phyloP scores from a whole-genome alignment of 2,329 filamentous ascomycete species.

The Colletotrichum orchidophilum region DNA sequence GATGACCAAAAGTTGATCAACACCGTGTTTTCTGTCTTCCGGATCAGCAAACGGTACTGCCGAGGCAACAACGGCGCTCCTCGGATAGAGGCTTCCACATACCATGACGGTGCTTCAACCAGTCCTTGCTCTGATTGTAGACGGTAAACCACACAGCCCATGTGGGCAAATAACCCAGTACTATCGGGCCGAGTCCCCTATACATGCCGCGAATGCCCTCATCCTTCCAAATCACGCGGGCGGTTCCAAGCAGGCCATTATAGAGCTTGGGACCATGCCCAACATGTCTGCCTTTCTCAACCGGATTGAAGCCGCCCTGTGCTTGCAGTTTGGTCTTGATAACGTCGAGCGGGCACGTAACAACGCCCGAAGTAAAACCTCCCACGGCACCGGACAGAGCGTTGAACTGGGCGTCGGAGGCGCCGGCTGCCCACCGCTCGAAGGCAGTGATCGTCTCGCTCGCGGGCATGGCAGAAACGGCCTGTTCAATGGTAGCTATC shows the following conservation, averaged over 20 bases:
- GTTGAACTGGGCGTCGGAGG: constrained; percentile 75
- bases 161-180: constrained; percentile 94
- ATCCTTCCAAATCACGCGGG: constrained; percentile 83
- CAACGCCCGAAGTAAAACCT: constrained; percentile 90
- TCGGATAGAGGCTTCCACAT: constrained; percentile 38
- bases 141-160: constrained; percentile 99
- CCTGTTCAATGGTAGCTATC: constrained; percentile 20
- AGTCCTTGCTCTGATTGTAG: constrained; percentile 88
- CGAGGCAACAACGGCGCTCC: background rate
- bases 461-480: constrained; percentile 35
- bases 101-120: constrained; percentile 75
- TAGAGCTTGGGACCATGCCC: constrained; percentile 71
- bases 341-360: constrained; percentile 96
- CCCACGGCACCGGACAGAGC: constrained; percentile 88
- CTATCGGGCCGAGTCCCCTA: constrained; percentile 90
- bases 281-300: constrained; percentile 58
- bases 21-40: constrained; percentile 73
- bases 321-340: constrained; percentile 99
- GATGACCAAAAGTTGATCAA: constrained; percentile 89
- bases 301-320: constrained; percentile 80
- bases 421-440: constrained; percentile 64
- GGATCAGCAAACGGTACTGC: constrained; percentile 29
- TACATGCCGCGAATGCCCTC: constrained; percentile 94
- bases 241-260: constrained; percentile 87
- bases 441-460: constrained; percentile 50